Base-by-base conservation (phyloP, 2,329 filamentous ascomycete species). In the Curvularia hawaiiensis region DNA sequence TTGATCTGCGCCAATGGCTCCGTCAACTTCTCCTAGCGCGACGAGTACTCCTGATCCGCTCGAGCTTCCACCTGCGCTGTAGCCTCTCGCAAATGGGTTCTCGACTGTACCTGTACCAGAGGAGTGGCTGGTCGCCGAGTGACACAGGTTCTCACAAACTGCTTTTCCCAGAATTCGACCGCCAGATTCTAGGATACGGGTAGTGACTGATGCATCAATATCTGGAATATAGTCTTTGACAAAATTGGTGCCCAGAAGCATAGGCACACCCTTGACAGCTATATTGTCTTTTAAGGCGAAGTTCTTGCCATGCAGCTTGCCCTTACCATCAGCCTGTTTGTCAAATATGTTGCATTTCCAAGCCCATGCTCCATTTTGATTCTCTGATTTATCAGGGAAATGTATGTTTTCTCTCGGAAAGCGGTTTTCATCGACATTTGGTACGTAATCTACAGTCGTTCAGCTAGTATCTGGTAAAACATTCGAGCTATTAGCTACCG, bases 51-150 rank as follows among this genome's bases (percentile, higher is more conserved):
- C 80, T 12, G 78, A 78, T 1, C 82, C 82, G 3, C 78, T 80
- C 0, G 79, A 82, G 46, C 81, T 83, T 1, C 82, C 82, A 2
- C 82, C 81, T 9, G 79, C 73, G 1, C 77, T 81, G 60, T 83
- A 83, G 0, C 81, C 81, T 48, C 70, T 66, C 0, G 61, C 64
- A 30, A 75, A 75, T 0, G 82, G 81, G 44, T 82, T 84, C 11
- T 83, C 74, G 6, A 84, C 75, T 0, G 71, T 69, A 0, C 82
- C 82, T 16, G 79, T 79, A 1, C 67, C 68, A 1, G 69, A 65
- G 4, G 72, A 70, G 44, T 70, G 67, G 7, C 68, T 71, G 9
- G 72, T 71, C 14, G 70, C 66, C 14, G 63, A 67, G 52, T 73
- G 66, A 48, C 71, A 75, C 47, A 74, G 46, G 35, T 73, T 74